phyloP scores from a whole-genome alignment of 495 filamentous ascomycete species.

The Corynascus novoguineensis region DNA sequence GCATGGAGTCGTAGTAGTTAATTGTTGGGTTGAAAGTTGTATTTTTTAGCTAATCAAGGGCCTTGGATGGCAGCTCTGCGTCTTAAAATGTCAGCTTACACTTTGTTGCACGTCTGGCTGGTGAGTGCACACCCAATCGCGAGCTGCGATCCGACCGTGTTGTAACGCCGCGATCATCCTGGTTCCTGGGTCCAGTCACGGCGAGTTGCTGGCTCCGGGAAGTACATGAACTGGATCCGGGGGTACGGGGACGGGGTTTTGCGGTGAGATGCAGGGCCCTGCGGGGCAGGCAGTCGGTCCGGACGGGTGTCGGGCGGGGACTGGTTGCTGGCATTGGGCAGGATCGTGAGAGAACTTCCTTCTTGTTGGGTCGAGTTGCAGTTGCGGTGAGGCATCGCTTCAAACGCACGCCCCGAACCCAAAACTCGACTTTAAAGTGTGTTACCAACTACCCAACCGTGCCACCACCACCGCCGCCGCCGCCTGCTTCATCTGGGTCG shows the following conservation, averaged over 20 bases:
- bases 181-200: conserved; percentile 4
- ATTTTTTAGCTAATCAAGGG: not conserved
- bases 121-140: not conserved
- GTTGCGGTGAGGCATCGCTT: conserved; percentile 9
- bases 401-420: no score
- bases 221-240: not conserved
- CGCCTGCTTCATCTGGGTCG: no score
- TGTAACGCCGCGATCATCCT: conserved; percentile 2
- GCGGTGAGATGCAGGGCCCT: not conserved
- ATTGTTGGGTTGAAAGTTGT: not conserved
- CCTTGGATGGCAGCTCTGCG: not conserved
- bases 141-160: conserved; percentile 2
- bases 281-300: not conserved
- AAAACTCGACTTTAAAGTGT: not conserved
- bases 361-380: conserved; percentile 1
- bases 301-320: not conserved
- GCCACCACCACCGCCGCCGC: no score
- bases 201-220: not conserved
- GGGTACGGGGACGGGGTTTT: not conserved
- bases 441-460: no score
- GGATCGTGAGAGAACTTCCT: not conserved
- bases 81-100: not conserved
- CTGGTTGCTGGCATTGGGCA: conserved; percentile 4
- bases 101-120: not conserved
- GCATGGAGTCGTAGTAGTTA: no score